phyloP scores from a whole-genome alignment of 805 yeast genomes.

The Metschnikowia baotianmanensis region DNA sequence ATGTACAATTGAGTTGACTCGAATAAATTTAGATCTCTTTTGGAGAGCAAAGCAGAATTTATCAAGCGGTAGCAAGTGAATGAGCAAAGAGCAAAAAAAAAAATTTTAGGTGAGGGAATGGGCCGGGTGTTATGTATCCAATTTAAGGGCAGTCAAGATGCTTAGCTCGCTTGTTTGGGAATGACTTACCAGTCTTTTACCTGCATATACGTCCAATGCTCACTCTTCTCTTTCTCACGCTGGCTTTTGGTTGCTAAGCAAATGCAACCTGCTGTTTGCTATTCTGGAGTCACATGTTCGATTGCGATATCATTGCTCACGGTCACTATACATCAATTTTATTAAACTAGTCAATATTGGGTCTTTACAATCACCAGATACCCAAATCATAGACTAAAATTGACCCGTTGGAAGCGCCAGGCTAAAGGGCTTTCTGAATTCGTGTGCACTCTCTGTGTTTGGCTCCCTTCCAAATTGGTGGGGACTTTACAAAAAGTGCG shows the following conservation, averaged over 20 bases:
- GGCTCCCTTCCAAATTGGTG: constrained; percentile 8
- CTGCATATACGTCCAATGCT: constrained; percentile 13
- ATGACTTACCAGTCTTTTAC: constrained; percentile 15
- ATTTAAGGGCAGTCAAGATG: constrained; percentile 11
- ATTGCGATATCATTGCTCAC: too few species aligned
- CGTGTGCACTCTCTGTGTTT: constrained; percentile 14
- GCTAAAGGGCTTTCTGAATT: constrained; percentile 4
- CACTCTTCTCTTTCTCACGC: constrained; percentile 13
- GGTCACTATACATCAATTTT: too few species aligned
- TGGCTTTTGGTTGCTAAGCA: constrained; percentile 13
- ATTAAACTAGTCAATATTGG: too few species aligned
- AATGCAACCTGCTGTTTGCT: constrained; percentile 1
- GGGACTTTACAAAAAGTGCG: constrained; percentile 10
- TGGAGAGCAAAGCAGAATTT: not conserved
- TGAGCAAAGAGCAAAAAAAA: constrained; percentile 21
- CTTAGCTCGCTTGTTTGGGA: constrained; percentile 16
- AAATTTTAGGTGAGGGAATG: constrained; percentile 28
- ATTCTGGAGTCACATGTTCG: too few species aligned
- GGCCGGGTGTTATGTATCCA: constrained; percentile 18
- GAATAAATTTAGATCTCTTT: not conserved
- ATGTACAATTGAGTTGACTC: not conserved
- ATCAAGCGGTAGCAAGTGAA: constrained; percentile 1
- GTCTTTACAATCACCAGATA: too few species aligned
- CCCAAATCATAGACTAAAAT: not conserved
- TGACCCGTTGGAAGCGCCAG: not conserved